Percentiles rank a stretch among this genome's conserved stretches.
phyloP scores from a whole-genome alignment of 2,329 filamentous ascomycete genomes.

The Proliferodiscus dingleyae region DNA sequence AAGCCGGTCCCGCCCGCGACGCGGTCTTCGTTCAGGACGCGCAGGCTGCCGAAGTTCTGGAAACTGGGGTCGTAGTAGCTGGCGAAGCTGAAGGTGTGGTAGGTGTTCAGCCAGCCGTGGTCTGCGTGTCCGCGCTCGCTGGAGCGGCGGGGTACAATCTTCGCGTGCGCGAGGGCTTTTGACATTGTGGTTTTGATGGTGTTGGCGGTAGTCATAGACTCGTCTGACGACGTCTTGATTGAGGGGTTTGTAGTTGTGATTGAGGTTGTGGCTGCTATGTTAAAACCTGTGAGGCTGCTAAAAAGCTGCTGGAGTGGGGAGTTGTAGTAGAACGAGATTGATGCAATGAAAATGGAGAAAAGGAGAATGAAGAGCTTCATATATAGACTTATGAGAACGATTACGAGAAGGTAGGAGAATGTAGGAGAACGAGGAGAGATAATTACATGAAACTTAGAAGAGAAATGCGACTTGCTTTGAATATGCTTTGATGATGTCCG shows the following conservation, averaged over 20 bases:
- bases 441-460: slow-evolving; percentile 20
- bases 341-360: slow-evolving; percentile 29
- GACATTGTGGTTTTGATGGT: slow-evolving; percentile 47
- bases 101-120: slow-evolving; percentile 84
- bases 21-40: slow-evolving; percentile 86
- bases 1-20: slow-evolving; percentile 72
- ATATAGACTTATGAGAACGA: slow-evolving; percentile 22
- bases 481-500: slow-evolving; percentile 3
- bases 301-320: slow-evolving; percentile 23
- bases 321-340: slow-evolving; percentile 28
- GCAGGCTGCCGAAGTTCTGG: slow-evolving; percentile 67
- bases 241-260: slow-evolving; percentile 6
- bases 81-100: slow-evolving; percentile 83
- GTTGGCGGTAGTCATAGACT: slow-evolving; percentile 28
- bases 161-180: slow-evolving; percentile 60
- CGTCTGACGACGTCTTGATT: slow-evolving; percentile 4
- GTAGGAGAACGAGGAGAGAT: slow-evolving; percentile 20
- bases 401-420: slow-evolving; percentile 23
- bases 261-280: slow-evolving; percentile 1
- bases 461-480: slow-evolving; percentile 16
- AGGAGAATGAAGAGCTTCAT: slow-evolving; percentile 31
- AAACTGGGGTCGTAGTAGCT: slow-evolving; percentile 54
- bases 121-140: slow-evolving; percentile 68
- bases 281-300: slow-evolving; percentile 15
- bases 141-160: slow-evolving; percentile 71